A percentile compares a stretch with the other conserved stretches of the same genome.
These are phyloP conservation scores for Nicotiana rustica DNA, from an alignment of 305 asterid genomes.

Conservation along the genomic window DNA sequence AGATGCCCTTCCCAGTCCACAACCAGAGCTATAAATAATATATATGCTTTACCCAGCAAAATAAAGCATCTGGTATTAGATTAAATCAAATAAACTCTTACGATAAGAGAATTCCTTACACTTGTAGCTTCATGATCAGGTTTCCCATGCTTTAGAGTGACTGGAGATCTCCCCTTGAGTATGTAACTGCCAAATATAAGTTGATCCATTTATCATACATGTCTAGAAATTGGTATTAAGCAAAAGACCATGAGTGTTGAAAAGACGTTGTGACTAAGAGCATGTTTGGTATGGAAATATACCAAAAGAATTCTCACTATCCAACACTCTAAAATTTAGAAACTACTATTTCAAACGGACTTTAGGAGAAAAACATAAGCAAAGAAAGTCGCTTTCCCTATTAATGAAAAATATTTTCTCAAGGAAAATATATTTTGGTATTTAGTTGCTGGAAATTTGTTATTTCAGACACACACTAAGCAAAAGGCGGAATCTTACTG, in stretches of 20 bases:
- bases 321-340: no score
- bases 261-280: slow-evolving; percentile 24
- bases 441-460: no score
- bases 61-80: neutral
- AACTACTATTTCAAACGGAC: no score
- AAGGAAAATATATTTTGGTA: no score
- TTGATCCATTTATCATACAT: slow-evolving; percentile 16
- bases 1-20: slow-evolving; percentile 2
- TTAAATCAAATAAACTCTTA: slow-evolving; percentile 15
- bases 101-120: slow-evolving; percentile 52
- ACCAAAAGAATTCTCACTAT: no score
- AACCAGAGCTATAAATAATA: neutral
- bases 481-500: slow-evolving; percentile 62
- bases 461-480: neutral
- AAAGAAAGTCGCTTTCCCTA: no score
- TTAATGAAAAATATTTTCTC: no score
- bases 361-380: no score
- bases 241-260: neutral
- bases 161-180: slow-evolving; percentile 86
- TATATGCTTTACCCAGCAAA: slow-evolving; percentile 1
- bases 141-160: slow-evolving; percentile 94
- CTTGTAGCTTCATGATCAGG: slow-evolving; percentile 90
- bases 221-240: neutral
- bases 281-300: no score
- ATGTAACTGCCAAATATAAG: slow-evolving; percentile 64